A percentile compares a stretch with the other conserved stretches of the same genome.
Conservation (phyloP, 202 grass and related monocot species). For the Schoenoplectus tabernaemontani region DNA sequence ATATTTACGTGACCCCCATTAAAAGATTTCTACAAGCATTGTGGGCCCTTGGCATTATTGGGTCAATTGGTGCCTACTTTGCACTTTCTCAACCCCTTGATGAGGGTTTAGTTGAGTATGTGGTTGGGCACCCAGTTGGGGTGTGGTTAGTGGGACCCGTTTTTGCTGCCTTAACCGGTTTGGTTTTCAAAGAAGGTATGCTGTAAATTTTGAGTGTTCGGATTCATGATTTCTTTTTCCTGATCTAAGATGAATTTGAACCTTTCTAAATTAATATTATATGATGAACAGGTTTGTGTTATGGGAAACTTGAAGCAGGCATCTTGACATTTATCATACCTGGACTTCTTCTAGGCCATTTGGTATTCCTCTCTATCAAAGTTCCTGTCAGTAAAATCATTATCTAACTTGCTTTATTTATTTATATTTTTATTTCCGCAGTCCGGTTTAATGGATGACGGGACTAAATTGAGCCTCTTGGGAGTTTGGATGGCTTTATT, state of each 20-base stretch:
- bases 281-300: conserved; percentile 57
- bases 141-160: conserved; percentile 74
- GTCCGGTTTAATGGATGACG: conserved; percentile 66
- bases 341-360: conserved; percentile 78
- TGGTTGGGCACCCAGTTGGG: conserved; percentile 43
- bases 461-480: conserved; percentile 48
- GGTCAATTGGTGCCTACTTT: conserved; percentile 57
- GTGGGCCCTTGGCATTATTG: conserved; percentile 50
- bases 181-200: conserved; percentile 96
- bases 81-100: conserved; percentile 44
- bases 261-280: neutral
- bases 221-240: neutral
- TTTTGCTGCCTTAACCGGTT: conserved; percentile 77
- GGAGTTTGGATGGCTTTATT: conserved; percentile 78
- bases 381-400: neutral
- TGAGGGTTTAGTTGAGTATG: conserved; percentile 52
- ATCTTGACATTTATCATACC: conserved; percentile 89
- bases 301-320: conserved; percentile 82
- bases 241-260: neutral
- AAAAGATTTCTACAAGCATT: conserved; percentile 87
- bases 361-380: conserved; percentile 40
- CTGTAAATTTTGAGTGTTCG: neutral
- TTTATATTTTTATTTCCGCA: neutral
- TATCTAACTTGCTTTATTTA: neutral
- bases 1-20: conserved; percentile 84